Conservation (phyloP, 768 basidiomycete genomes). For the Kwoniella heveanensis region DNA sequence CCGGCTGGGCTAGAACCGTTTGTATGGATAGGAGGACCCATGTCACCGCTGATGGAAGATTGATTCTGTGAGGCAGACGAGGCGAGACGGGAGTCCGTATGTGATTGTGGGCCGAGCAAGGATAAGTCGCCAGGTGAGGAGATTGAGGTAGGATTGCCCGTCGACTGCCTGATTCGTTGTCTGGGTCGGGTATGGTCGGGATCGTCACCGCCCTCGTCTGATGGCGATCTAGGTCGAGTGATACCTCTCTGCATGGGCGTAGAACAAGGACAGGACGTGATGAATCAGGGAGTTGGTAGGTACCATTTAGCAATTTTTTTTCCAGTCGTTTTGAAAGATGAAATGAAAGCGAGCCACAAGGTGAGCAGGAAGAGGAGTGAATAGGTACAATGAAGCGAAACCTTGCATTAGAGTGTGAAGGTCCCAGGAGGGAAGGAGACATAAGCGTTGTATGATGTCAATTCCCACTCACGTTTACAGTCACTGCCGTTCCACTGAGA, state of each 20-base stretch:
- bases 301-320: neutral
- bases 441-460: neutral
- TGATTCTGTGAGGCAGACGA: neutral
- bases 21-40: conserved; percentile 27
- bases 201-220: conserved; percentile 27
- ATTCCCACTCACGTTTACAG: conserved; percentile 13
- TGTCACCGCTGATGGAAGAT: conserved; percentile 7
- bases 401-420: neutral
- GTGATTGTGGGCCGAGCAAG: neutral
- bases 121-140: neutral
- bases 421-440: neutral
- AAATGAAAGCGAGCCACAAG: too few relatives aligned
- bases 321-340: too few relatives aligned
- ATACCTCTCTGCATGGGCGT: conserved; percentile 40
- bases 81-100: neutral
- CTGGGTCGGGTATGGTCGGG: conserved; percentile 7
- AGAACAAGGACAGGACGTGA: neutral
- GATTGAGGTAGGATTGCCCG: neutral
- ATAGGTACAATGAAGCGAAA: neutral
- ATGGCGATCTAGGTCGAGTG: conserved; percentile 29
- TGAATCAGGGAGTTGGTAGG: too few relatives aligned
- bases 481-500: neutral
- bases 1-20: conserved; percentile 22
- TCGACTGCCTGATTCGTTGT: conserved; percentile 19
- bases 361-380: neutral